A percentile compares a stretch with the other conserved stretches of the same genome.
These are phyloP conservation scores for Sequoiadendron giganteum DNA, from an alignment of 75 land plant species.

Conservation along the genomic window DNA sequence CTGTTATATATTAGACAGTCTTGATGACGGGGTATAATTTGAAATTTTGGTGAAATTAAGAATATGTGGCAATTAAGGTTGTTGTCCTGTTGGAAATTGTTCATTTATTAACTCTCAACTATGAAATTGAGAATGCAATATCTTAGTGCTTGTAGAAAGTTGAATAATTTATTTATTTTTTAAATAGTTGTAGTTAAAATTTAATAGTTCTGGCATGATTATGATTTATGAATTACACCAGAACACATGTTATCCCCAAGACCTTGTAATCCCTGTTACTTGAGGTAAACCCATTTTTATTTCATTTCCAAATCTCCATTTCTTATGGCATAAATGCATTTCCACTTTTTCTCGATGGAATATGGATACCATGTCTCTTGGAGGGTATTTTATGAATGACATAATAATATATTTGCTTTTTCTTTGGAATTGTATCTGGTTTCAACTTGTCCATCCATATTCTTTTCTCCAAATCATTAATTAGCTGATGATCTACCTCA, in stretches of 20 bases:
- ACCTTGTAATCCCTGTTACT: background rate
- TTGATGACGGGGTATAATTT: too few species aligned
- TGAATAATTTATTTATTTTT: background rate
- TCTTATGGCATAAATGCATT: background rate
- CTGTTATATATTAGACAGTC: too few species aligned
- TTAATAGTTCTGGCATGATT: background rate
- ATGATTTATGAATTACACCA: background rate
- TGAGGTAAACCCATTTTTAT: background rate
- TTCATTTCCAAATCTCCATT: background rate
- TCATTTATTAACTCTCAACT: background rate
- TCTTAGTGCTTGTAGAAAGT: background rate
- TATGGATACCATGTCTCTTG: background rate
- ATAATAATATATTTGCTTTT: background rate
- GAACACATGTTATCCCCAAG: too few species aligned
- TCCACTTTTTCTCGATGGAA: background rate
- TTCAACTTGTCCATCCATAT: background rate
- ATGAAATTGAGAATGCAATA: background rate
- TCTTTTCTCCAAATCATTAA: background rate
- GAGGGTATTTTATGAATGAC: background rate
- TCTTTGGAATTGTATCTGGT: background rate
- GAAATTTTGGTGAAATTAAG: background rate
- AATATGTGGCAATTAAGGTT: background rate
- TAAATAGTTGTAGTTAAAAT: background rate
- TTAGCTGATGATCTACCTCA: background rate
- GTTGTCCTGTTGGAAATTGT: background rate